A percentile compares a stretch with the other conserved stretches of the same genome.
phyloP scores from a whole-genome alignment of 805 yeast genomes.

The Ogataea glucozyma region DNA sequence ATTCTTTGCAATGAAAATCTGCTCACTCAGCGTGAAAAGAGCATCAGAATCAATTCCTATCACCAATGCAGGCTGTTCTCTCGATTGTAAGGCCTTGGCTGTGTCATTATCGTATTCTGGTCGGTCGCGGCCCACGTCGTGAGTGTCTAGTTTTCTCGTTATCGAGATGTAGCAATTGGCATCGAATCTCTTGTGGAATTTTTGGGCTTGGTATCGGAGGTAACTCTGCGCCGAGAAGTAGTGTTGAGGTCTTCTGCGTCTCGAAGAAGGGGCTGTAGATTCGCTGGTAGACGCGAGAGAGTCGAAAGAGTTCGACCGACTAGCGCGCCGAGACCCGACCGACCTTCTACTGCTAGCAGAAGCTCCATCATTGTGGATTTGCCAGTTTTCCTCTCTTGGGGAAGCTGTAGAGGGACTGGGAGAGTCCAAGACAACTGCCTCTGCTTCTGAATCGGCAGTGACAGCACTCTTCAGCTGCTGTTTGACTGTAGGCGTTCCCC shows the following conservation, averaged over 20 bases:
- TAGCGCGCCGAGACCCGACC: slow-evolving; percentile 31
- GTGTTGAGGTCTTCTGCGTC: slow-evolving; percentile 47
- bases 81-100: slow-evolving; percentile 54
- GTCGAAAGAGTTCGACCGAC: slow-evolving; percentile 33
- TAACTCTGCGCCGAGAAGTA: slow-evolving; percentile 95
- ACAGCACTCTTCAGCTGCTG: slow-evolving; percentile 27
- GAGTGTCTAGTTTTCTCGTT: slow-evolving; percentile 91
- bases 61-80: slow-evolving; percentile 75
- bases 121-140: slow-evolving; percentile 85
- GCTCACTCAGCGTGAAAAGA: slow-evolving; percentile 88
- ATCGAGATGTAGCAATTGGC: slow-evolving; percentile 96
- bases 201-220: slow-evolving; percentile 89
- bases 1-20: slow-evolving; percentile 73
- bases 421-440: slow-evolving; percentile 11
- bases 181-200: slow-evolving; percentile 86
- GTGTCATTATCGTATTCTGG: slow-evolving; percentile 39
- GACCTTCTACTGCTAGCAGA: slow-evolving; percentile 25
- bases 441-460: slow-evolving; percentile 14
- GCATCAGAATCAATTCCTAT: slow-evolving; percentile 94
- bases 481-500: slow-evolving; percentile 56
- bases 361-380: slow-evolving; percentile 83
- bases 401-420: slow-evolving; percentile 8
- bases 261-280: slow-evolving; percentile 16
- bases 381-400: slow-evolving; percentile 59
- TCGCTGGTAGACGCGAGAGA: slow-evolving; percentile 24